Base-by-base conservation (phyloP, 495 filamentous ascomycete species). In the Neurospora cerealis region DNA sequence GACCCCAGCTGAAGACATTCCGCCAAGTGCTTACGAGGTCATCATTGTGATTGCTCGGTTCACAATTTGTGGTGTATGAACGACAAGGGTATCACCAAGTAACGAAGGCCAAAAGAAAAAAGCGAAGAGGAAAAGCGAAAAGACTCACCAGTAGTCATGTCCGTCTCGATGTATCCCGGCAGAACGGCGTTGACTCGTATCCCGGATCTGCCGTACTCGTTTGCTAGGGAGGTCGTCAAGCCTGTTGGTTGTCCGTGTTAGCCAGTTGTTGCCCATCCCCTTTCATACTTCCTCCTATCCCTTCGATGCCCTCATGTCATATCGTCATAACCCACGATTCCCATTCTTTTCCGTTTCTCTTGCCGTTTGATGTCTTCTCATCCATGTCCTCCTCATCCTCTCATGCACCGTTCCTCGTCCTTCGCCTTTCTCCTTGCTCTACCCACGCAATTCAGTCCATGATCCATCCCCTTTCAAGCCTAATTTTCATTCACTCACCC, bases 91-190 rank as follows among this genome's bases (percentile, higher is more conserved):
- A 48, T 48, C 11, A 60, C 11, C 2, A 28, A 54, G 2, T 19
- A 54, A 48, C n/a, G 3, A 10, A 54, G 6, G 9, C n/a, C 15
- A 8, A 3, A 17, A 15, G 21, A 1, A 28, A 15, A 24, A 7
- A 2, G 13, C 2, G 34, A 73, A 60, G 21, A 62, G 69, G 11
- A 11, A 21, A 60, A n/a, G 19, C 13, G 41, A 70, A 13, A n/a
- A 6, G 4, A 80, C 84, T 74, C 83, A 94, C 92, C 85, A 74
- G 86, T 79, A 69, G 91, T 92, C 93, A 96, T 95, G 6, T 88
- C 86, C 7, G 93, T 94, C 34, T 90, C 83, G 73, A 96, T 91
- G 82, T 94, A 96, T 17, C 93, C 93, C 2, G 93, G 93, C n/a
- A 93, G 79, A 73, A 97, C 89, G 5, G 89, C 91, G 82, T 96